These are phyloP conservation scores for Punctularia strigosozonata DNA, from an alignment of 768 basidiomycete genomes.

Conservation along the genomic window DNA sequence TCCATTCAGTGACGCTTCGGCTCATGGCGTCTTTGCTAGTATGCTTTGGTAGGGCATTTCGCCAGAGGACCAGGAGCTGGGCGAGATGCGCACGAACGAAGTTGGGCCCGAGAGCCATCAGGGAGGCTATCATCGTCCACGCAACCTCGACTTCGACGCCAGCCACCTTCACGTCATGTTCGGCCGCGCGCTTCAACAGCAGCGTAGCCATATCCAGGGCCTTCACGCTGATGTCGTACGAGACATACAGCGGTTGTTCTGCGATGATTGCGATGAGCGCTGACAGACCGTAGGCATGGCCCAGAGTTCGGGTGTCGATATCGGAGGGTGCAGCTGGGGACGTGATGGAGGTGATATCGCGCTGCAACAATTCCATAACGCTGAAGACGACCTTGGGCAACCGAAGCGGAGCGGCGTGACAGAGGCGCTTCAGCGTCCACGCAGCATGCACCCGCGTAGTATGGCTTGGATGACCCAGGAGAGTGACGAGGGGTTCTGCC, in stretches of 20 bases:
- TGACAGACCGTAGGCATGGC: conserved; percentile 85
- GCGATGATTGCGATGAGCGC: conserved; percentile 81
- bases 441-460: conserved; percentile 78
- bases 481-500: conserved; percentile 71
- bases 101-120: conserved; percentile 88
- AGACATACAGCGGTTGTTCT: conserved; percentile 83
- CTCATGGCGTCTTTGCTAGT: conserved; percentile 75
- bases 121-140: conserved; percentile 82
- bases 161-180: conserved; percentile 78
- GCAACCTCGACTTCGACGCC: conserved; percentile 85
- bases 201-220: conserved; percentile 86
- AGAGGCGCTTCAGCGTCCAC: conserved; percentile 85
- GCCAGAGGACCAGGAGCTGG: conserved; percentile 90
- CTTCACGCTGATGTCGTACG: conserved; percentile 85
- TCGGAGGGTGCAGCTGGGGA: conserved; percentile 66
- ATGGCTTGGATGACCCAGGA: conserved; percentile 80
- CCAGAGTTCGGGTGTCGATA: conserved; percentile 59
- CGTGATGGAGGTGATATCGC: conserved; percentile 64
- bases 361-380: conserved; percentile 72
- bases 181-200: conserved; percentile 81
- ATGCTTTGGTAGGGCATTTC: conserved; percentile 93
- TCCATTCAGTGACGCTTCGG: conserved; percentile 72
- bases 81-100: conserved; percentile 91
- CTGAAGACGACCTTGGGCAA: conserved; percentile 69
- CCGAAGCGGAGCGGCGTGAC: conserved; percentile 77